Percentiles rank a stretch among this genome's conserved stretches.
Evolutionary conservation across 257 asterid genomes (phyloP).

Genomic region (Forsythia viridissima): DNA sequence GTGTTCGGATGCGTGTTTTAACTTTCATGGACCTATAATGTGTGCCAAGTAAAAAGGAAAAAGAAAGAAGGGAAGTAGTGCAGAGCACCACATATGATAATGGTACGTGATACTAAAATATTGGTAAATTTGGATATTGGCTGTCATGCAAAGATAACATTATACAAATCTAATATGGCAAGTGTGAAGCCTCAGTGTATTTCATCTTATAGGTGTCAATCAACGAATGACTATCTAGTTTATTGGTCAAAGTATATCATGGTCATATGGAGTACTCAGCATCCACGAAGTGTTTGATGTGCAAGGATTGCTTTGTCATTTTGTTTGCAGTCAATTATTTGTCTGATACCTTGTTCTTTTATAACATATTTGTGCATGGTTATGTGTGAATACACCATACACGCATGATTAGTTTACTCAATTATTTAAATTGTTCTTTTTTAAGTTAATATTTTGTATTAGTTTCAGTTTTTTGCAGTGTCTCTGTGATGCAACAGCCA

Average conservation of each 20-base stretch:
- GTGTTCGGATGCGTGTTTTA: neutral
- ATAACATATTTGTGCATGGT: neutral
- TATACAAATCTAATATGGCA: neutral
- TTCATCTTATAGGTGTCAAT: constrained; percentile 8
- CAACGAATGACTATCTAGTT: neutral
- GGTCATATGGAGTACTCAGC: constrained; percentile 4
- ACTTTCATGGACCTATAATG: neutral
- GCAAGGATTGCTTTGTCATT: neutral
- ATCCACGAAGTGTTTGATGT: neutral
- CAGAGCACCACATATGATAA: neutral
- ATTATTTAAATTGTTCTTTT: neutral
- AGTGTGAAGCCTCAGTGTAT: neutral
- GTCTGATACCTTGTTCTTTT: neutral
- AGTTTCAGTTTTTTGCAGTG: constrained; percentile 13
- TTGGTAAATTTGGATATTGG: neutral
- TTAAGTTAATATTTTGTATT: constrained; percentile 21
- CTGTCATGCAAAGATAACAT: neutral
- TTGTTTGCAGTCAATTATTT: neutral
- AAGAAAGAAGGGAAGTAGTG: neutral
- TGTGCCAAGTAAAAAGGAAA: neutral
- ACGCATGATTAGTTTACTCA: neutral
- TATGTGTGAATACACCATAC: neutral
- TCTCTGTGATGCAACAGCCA: constrained; percentile 12
- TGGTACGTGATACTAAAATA: neutral
- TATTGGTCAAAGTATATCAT: neutral